phyloP scores from a whole-genome alignment of 2,329 filamentous ascomycete species.

The Talaromyces pinophilus region DNA sequence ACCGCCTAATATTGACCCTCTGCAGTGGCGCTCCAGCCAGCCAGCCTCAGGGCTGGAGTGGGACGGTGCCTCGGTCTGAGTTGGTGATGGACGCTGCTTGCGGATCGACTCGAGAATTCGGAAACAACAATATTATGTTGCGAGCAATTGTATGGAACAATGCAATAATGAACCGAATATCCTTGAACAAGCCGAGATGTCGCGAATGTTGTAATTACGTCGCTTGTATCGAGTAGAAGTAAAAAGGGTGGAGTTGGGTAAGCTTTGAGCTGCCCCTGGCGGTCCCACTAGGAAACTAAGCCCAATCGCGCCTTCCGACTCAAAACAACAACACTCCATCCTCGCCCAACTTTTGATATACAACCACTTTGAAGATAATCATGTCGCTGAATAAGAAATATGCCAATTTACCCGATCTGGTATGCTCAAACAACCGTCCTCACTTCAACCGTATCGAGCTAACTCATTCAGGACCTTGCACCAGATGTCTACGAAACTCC shows the following conservation, averaged over 20 bases:
- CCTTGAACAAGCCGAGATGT: background rate
- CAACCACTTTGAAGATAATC: background rate
- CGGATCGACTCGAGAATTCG: background rate
- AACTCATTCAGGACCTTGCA: conserved; percentile 65
- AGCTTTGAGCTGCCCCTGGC: conserved; percentile 9
- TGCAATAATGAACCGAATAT: background rate
- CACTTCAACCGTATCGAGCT: background rate
- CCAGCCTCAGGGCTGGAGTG: background rate
- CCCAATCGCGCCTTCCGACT: background rate
- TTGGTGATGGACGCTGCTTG: background rate
- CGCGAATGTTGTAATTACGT: background rate
- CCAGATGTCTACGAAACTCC: conserved; percentile 97
- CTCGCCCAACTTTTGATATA: background rate
- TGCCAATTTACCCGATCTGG: conserved; percentile 75
- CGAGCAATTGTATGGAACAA: background rate
- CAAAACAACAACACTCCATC: conserved; percentile 1
- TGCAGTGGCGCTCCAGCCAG: background rate
- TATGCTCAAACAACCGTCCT: conserved; percentile 38
- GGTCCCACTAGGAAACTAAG: background rate
- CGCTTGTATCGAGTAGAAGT: background rate
- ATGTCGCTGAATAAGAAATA: conserved; percentile 83
- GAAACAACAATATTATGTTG: background rate
- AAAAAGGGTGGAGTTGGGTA: background rate
- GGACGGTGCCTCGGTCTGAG: background rate
- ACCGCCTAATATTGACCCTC: background rate